Percentiles rank a stretch among this genome's conserved stretches.
phyloP scores from a whole-genome alignment of 768 basidiomycete species.

The Collybia sp. region DNA sequence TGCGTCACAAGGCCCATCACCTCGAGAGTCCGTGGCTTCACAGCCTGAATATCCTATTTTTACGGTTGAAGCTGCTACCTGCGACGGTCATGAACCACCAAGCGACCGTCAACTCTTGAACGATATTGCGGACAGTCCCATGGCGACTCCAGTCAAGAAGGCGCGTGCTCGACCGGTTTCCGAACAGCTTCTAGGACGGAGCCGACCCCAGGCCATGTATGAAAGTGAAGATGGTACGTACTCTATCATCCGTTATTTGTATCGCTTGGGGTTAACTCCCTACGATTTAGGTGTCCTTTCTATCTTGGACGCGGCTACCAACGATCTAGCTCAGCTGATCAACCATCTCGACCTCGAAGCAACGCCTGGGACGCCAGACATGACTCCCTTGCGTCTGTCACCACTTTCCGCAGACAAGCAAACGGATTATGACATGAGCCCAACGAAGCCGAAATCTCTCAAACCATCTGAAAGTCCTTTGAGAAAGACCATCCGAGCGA shows the following conservation, averaged over 20 bases:
- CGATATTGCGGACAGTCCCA: conserved; percentile 9
- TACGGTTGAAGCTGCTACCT: conserved; percentile 48
- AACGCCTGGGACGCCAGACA: conserved; percentile 56
- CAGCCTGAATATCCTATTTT: conserved; percentile 24
- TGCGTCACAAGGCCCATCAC: conserved; percentile 18
- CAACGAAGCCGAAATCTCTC: conserved; percentile 23
- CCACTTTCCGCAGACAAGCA: conserved; percentile 12
- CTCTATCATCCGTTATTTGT: conserved; percentile 1
- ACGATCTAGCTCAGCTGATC: conserved; percentile 74
- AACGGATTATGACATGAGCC: conserved; percentile 17
- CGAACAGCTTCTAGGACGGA: conserved; percentile 52
- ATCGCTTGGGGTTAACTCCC: conserved; percentile 5
- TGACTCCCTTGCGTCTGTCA: conserved; percentile 38
- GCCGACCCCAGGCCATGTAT: conserved; percentile 45
- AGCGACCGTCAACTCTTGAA: conserved; percentile 16
- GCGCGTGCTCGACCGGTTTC: conserved; percentile 54
- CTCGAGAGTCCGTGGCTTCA: neutral
- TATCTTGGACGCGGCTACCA: conserved; percentile 74
- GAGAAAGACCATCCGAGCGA: conserved; percentile 27
- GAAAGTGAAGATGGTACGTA: conserved; percentile 51
- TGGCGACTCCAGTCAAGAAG: conserved; percentile 39
- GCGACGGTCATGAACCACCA: conserved; percentile 39
- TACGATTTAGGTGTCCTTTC: conserved; percentile 48
- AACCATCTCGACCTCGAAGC: conserved; percentile 79
- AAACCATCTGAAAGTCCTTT: conserved; percentile 30